Evolutionary conservation across 768 basidiomycete genomes (phyloP).

Genomic region (Rickenella mellea): DNA sequence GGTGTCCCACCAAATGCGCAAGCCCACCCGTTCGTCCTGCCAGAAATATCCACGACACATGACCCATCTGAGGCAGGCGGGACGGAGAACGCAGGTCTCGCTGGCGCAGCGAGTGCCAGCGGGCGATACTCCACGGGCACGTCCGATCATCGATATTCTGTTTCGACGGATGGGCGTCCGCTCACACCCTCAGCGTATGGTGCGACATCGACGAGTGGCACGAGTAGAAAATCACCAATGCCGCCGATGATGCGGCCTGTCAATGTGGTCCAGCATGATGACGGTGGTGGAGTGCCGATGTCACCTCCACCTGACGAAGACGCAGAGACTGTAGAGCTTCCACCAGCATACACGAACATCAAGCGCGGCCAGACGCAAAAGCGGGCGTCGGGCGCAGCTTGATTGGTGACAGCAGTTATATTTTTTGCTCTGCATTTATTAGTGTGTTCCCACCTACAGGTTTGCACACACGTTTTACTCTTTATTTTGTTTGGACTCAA

Average conservation of each 20-base stretch:
- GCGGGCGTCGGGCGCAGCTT: background rate
- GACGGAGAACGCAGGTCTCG: slow-evolving; percentile 23
- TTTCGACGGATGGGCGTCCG: slow-evolving; percentile 12
- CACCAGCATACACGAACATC: slow-evolving; percentile 74
- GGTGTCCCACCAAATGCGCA: too few relatives aligned
- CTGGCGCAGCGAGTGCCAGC: slow-evolving; percentile 19
- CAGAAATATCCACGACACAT: slow-evolving; percentile 48
- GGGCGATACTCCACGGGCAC: background rate
- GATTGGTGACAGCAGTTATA: background rate
- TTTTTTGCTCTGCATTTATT: background rate
- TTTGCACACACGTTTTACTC: background rate
- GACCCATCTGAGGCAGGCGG: slow-evolving; percentile 37
- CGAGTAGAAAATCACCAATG: slow-evolving; percentile 35
- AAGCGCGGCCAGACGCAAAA: too few relatives aligned
- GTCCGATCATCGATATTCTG: slow-evolving; percentile 10
- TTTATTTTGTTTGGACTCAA: too few relatives aligned
- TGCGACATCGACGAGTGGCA: slow-evolving; percentile 22
- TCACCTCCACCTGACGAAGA: slow-evolving; percentile 27
- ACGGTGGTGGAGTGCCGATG: slow-evolving; percentile 52
- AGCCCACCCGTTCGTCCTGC: slow-evolving; percentile 37
- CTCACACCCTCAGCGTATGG: slow-evolving; percentile 15
- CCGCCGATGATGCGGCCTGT: slow-evolving; percentile 54
- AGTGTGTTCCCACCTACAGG: background rate
- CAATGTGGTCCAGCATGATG: slow-evolving; percentile 80
- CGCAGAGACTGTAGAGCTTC: slow-evolving; percentile 71